Conservation (phyloP, 371 early-diverging fungal species). For the Rhizopus arrhizus region DNA sequence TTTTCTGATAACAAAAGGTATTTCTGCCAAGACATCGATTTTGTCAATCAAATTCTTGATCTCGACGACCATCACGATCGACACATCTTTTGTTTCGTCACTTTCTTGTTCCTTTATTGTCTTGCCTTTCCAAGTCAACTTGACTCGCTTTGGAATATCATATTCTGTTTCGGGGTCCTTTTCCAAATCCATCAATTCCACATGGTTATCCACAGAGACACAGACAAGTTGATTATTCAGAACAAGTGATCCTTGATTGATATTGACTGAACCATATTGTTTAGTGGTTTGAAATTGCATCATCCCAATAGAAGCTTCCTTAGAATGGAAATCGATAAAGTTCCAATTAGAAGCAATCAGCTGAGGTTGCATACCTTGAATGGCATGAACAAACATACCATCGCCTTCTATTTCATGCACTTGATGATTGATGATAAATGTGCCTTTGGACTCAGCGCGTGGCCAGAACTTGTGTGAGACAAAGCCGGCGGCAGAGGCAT, state of each 20-base stretch:
- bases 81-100: constrained; percentile 63
- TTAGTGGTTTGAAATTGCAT: constrained; percentile 84
- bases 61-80: constrained; percentile 61
- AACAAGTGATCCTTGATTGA: constrained; percentile 78
- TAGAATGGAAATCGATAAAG: constrained; percentile 69
- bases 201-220: constrained; percentile 75
- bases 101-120: constrained; percentile 54
- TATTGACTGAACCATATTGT: constrained; percentile 67
- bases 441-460: constrained; percentile 70
- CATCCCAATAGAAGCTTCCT: constrained; percentile 67
- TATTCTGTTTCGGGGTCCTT: constrained; percentile 79
- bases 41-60: constrained; percentile 69
- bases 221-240: constrained; percentile 67
- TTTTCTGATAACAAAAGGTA: constrained; percentile 87
- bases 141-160: constrained; percentile 71
- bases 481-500: constrained; percentile 49
- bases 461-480: constrained; percentile 87
- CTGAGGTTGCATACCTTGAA: constrained; percentile 85
- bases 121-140: constrained; percentile 75
- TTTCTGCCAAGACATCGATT: constrained; percentile 85
- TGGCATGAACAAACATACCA: constrained; percentile 83
- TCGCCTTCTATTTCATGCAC: constrained; percentile 67
- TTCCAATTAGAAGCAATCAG: constrained; percentile 84
- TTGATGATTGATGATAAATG: constrained; percentile 69
- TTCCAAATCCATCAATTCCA: constrained; percentile 50